A percentile compares a stretch with the other conserved stretches of the same genome.
These are phyloP conservation scores for Xylaria sp. DNA, from an alignment of 2,329 filamentous ascomycete species.

Conservation along the genomic window DNA sequence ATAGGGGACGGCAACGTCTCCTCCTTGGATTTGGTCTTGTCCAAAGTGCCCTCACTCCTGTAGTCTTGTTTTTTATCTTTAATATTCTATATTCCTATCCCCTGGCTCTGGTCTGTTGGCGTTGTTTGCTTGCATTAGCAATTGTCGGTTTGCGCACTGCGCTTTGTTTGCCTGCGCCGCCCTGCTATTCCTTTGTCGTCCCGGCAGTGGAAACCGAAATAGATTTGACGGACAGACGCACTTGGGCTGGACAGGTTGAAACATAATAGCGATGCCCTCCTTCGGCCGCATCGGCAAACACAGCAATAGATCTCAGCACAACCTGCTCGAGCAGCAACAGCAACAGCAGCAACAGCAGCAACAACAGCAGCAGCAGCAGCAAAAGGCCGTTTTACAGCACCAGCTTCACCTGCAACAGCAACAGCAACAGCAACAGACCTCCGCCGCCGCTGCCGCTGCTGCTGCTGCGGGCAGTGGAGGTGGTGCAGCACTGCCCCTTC, in stretches of 20 bases:
- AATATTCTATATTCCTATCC: conserved; percentile 4
- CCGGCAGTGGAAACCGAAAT: conserved; percentile 26
- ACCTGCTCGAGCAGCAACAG: conserved; percentile 59
- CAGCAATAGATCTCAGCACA: conserved; percentile 59
- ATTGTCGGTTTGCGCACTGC: conserved; percentile 29
- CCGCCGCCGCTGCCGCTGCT: conserved; percentile 40
- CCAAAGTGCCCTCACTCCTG: conserved; percentile 5
- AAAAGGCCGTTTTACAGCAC: conserved; percentile 50
- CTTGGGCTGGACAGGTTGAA: conserved; percentile 18
- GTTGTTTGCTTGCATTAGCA: conserved; percentile 12
- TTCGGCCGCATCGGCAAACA: conserved; percentile 66
- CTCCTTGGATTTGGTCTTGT: conserved; percentile 20
- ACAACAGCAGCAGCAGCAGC: conserved; percentile 47
- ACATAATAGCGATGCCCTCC: conserved; percentile 58
- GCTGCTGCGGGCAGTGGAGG: conserved; percentile 38
- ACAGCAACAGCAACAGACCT: conserved; percentile 38
- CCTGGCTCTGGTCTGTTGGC: not conserved
- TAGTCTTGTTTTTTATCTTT: not conserved
- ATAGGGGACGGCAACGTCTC: conserved; percentile 21
- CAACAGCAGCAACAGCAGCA: conserved; percentile 50
- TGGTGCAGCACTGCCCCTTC: conserved; percentile 47
- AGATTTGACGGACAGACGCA: conserved; percentile 25
- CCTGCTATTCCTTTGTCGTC: conserved; percentile 28
- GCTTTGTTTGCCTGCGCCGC: conserved; percentile 34
- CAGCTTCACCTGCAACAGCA: conserved; percentile 42